These are phyloP conservation scores for Talaromyces nanjingensis DNA, from an alignment of 495 filamentous ascomycete species.

Conservation along the genomic window DNA sequence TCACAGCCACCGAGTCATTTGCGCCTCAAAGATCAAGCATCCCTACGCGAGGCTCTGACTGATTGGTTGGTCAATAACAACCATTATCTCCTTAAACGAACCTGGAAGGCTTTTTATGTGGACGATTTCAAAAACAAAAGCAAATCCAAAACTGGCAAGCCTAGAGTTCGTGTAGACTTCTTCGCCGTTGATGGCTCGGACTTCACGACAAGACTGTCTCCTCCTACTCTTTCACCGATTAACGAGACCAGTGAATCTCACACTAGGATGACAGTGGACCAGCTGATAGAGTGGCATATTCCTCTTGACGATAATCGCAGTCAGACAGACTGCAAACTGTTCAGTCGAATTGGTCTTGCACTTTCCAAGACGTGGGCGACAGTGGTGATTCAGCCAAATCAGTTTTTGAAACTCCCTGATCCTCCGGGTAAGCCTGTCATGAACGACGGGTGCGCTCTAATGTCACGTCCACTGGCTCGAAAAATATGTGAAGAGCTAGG, in stretches of 20 bases:
- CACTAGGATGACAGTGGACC: constrained; percentile 29
- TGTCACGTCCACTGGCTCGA: constrained; percentile 58
- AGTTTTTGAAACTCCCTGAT: constrained; percentile 32
- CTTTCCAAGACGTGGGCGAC: constrained; percentile 43
- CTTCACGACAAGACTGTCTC: constrained; percentile 19
- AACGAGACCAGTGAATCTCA: constrained; percentile 21
- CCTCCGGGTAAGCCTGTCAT: constrained; percentile 43
- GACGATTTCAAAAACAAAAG: constrained; percentile 34
- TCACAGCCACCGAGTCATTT: constrained; percentile 30
- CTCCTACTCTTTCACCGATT: constrained; percentile 14
- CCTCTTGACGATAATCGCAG: constrained; percentile 27
- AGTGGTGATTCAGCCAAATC: constrained; percentile 31
- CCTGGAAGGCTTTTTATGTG: constrained; percentile 41
- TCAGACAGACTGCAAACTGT: constrained; percentile 45
- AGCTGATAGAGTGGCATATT: constrained; percentile 49
- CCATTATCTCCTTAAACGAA: constrained; percentile 36
- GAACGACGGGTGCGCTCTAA: constrained; percentile 76
- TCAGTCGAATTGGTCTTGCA: constrained; percentile 38
- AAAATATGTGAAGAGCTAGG: constrained; percentile 52
- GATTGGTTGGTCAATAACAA: constrained; percentile 36
- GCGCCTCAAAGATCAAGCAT: constrained; percentile 15
- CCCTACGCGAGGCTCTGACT: constrained; percentile 28
- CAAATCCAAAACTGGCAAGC: constrained; percentile 18
- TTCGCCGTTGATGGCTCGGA: constrained; percentile 46
- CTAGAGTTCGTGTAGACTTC: constrained; percentile 39